Evolutionary conservation across 108 stramenopile genomes (phyloP).

Genomic region (Conticribra weissflogii): DNA sequence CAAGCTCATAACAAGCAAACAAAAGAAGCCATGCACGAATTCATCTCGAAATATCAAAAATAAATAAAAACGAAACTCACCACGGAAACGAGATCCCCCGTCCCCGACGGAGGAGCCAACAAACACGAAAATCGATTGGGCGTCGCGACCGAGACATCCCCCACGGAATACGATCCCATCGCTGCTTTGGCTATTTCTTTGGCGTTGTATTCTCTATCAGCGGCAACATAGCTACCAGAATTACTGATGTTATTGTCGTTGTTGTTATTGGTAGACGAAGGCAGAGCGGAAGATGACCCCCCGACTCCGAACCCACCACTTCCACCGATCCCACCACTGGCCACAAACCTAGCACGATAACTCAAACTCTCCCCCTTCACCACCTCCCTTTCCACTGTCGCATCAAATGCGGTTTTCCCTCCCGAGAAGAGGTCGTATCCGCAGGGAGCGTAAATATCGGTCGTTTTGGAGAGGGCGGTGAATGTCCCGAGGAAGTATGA

Average conservation of each 20-base stretch:
- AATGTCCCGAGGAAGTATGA: conserved; percentile 64
- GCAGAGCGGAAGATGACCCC: no score
- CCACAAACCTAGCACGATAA: conserved; percentile 72
- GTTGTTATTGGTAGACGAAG: no score
- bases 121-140: conserved; percentile 83
- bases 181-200: conserved; percentile 74
- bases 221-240: conserved; percentile 52
- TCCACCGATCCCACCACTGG: not conserved
- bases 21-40: no score
- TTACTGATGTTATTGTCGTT: no score
- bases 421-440: conserved; percentile 74
- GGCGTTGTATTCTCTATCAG: conserved; percentile 82
- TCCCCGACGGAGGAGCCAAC: conserved; percentile 59
- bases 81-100: conserved; percentile 42
- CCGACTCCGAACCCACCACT: no score
- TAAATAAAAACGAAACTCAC: no score
- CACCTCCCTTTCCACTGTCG: conserved; percentile 54
- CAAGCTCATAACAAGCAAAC: no score
- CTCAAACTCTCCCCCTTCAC: conserved; percentile 36
- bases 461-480: conserved; percentile 57
- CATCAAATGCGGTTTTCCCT: conserved; percentile 61
- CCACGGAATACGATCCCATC: conserved; percentile 79
- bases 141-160: conserved; percentile 68
- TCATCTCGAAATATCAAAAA: no score
- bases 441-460: conserved; percentile 72